Evolutionary conservation across 768 basidiomycete genomes (phyloP), one percentile per base, ranked within the genome.

Genomic region (Piloderma croceum): DNA sequence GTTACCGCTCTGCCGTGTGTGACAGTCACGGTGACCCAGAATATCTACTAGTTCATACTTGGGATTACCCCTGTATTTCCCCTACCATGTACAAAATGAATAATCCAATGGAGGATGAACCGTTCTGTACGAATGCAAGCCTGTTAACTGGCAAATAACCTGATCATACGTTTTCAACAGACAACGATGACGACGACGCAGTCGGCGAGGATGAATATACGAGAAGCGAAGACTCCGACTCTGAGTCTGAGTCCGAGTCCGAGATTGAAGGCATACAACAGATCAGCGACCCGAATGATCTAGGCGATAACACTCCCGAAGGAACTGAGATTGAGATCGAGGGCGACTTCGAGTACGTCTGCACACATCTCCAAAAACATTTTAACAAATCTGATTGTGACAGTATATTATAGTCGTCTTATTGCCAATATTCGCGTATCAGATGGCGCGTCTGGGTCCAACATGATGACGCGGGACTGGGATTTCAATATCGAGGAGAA

Each of bases 401-500:
- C n/a, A n/a, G n/a, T n/a, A 32, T 15, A 34, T 6, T 34, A 23
- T 47, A 87, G 85, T 44, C 83, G 81, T 23, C 73, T 90, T 19
- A 76, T 87, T 4, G 69, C 76, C 44, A 75, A 73, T 34, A 84
- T 89, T 41, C 72, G 80, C 22, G 59, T 69, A 2, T 67, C 70
- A 23, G 72, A 79, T 39, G 70, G 66, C 12, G 63, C 70, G 2
- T 58, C 51, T 7, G 58, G 56, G 13, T 46, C 70, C 3, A 73
- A 70, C 0, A 59, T 77, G 27, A 60, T 87, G 18, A 68, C 73
- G 25, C 74, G 76, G 41, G 77, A 82, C 42, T 91, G 88, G 83
- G 82, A 89, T 45, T 74, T 85, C 25, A 73, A 68, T 39, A 73
- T 83, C 32, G 76, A 81, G 51, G 80, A 87, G 39, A 69, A 70